These are phyloP conservation scores for Aspergillus sclerotiicarbonarius DNA, from an alignment of 495 filamentous ascomycete species.

Conservation along the genomic window DNA sequence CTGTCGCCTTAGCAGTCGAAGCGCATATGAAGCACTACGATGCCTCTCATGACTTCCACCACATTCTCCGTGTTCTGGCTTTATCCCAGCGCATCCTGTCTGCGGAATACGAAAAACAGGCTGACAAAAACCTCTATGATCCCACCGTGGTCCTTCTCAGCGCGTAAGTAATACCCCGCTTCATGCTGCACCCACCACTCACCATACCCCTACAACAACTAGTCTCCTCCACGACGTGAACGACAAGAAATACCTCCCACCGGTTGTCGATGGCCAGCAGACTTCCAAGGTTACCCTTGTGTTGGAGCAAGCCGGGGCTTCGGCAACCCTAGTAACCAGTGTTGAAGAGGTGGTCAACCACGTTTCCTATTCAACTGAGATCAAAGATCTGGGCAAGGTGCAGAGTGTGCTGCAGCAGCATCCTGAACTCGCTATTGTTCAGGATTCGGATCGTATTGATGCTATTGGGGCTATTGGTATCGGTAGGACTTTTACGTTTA, in stretches of 20 bases:
- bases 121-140: constrained; percentile 42
- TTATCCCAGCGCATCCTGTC: constrained; percentile 63
- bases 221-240: constrained; percentile 79
- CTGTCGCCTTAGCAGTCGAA: not conserved
- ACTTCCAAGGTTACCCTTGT: constrained; percentile 22
- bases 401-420: constrained; percentile 50
- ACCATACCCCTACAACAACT: not conserved
- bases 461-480: constrained; percentile 85
- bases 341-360: constrained; percentile 68
- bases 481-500: constrained; percentile 73
- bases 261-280: not conserved
- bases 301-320: constrained; percentile 51
- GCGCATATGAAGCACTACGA: constrained; percentile 74
- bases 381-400: constrained; percentile 54
- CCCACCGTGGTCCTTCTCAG: constrained; percentile 62
- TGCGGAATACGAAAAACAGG: constrained; percentile 31
- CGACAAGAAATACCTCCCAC: constrained; percentile 72
- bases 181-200: not conserved
- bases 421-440: constrained; percentile 79
- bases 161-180: constrained; percentile 32
- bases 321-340: constrained; percentile 52
- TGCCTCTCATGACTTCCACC: constrained; percentile 78
- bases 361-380: constrained; percentile 78
- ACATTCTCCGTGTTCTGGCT: constrained; percentile 75
- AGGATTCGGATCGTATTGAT: constrained; percentile 89